phyloP scores from a whole-genome alignment of 2,329 filamentous ascomycete species.

The Pseudocercospora fijiensis region DNA sequence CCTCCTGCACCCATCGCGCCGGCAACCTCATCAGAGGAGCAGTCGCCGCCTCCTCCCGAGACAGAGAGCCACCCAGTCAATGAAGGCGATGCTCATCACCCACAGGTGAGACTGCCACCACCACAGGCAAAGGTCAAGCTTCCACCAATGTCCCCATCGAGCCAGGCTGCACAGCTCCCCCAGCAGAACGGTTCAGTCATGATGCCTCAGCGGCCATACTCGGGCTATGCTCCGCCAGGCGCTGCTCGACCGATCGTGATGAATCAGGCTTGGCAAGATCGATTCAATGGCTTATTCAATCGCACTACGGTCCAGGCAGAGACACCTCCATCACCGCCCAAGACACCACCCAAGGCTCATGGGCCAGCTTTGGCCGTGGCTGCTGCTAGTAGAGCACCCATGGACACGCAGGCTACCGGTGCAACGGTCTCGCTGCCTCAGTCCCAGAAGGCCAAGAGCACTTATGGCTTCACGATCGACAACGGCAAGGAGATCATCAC shows the following conservation, averaged over 20 bases:
- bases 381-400: constrained; percentile 65
- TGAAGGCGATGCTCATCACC: constrained; percentile 63
- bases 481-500: constrained; percentile 39
- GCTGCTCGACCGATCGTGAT: constrained; percentile 47
- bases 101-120: constrained; percentile 68
- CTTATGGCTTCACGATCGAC: constrained; percentile 34
- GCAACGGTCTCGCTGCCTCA: constrained; percentile 71
- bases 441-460: constrained; percentile 20
- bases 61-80: constrained; percentile 72
- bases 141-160: constrained; percentile 57
- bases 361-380: constrained; percentile 55
- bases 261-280: constrained; percentile 70
- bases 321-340: constrained; percentile 39
- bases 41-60: constrained; percentile 64
- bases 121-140: constrained; percentile 77
- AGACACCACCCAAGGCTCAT: constrained; percentile 41
- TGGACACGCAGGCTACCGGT: constrained; percentile 58
- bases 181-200: constrained; percentile 41
- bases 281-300: constrained; percentile 74
- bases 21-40: constrained; percentile 26
- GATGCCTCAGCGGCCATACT: constrained; percentile 42
- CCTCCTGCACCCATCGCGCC: constrained; percentile 30
- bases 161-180: constrained; percentile 42
- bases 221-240: constrained; percentile 43
- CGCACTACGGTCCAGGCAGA: constrained; percentile 55